These are phyloP conservation scores for Agrocybe pediades DNA, from an alignment of 768 basidiomycete genomes.

Conservation along the genomic window DNA sequence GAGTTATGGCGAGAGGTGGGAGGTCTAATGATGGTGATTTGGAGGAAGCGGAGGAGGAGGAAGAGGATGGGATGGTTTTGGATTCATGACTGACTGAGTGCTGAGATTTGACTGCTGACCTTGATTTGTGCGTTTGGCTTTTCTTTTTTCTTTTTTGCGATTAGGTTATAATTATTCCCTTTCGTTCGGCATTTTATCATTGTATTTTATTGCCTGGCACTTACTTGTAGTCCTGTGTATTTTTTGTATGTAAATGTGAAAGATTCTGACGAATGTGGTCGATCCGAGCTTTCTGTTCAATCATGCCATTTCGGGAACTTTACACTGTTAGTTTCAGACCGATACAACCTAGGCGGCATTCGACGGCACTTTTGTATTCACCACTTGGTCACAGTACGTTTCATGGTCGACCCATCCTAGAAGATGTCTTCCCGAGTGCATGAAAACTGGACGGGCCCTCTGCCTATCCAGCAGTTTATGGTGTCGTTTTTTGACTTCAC, in stretches of 20 bases:
- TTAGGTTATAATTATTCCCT: too few relatives aligned
- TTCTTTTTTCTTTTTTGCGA: neutral
- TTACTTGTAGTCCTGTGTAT: too few relatives aligned
- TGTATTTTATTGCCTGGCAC: constrained; percentile 2
- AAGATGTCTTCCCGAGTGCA: too few relatives aligned
- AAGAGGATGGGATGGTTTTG: constrained; percentile 20
- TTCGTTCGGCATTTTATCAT: neutral
- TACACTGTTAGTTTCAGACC: too few relatives aligned
- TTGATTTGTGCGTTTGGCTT: neutral
- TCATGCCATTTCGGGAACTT: too few relatives aligned
- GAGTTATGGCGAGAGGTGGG: constrained; percentile 19
- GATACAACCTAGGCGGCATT: too few relatives aligned
- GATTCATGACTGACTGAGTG: constrained; percentile 8
- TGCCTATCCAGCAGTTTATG: constrained; percentile 3
- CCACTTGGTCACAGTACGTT: too few relatives aligned
- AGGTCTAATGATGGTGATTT: constrained; percentile 17
- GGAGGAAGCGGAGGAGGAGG: constrained; percentile 17
- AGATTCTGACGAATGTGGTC: too few relatives aligned
- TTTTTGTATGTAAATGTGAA: too few relatives aligned
- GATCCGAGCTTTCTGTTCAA: too few relatives aligned
- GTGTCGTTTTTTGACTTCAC: neutral
- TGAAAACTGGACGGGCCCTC: constrained; percentile 11
- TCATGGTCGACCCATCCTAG: too few relatives aligned
- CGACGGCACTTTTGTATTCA: too few relatives aligned
- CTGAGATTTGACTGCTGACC: neutral